Evolutionary conservation across 148 eudicot genomes (phyloP).

Genomic region (Dianthus caryophyllus): DNA sequence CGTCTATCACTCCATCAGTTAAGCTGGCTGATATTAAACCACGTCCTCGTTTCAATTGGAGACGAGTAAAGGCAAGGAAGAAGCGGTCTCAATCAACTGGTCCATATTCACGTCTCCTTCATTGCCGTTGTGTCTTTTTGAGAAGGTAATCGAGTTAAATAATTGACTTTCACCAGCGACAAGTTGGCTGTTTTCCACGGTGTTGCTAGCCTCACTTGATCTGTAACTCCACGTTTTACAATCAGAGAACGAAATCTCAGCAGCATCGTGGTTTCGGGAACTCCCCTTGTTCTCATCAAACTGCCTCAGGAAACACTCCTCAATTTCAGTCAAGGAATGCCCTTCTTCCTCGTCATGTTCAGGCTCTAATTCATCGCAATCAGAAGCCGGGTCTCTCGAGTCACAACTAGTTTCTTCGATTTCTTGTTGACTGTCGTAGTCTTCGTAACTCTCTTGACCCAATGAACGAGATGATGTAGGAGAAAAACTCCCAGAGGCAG

Average conservation of each 20-base stretch:
- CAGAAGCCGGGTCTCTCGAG: conserved; percentile 47
- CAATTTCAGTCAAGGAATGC: conserved; percentile 46
- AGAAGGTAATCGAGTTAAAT: conserved; percentile 8
- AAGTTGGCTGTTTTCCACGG: conserved; percentile 9
- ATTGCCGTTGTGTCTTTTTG: conserved; percentile 25
- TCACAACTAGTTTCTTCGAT: conserved; percentile 63
- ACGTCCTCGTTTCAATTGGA: neutral
- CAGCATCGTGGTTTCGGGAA: conserved; percentile 16
- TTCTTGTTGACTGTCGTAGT: conserved; percentile 58
- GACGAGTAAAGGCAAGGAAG: neutral
- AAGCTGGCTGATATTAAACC: neutral
- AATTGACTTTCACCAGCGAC: neutral
- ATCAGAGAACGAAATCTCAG: conserved; percentile 21
- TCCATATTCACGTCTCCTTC: conserved; percentile 23
- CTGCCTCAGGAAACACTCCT: conserved; percentile 66
- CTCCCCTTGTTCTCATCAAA: conserved; percentile 35
- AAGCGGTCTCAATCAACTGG: neutral
- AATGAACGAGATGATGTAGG: conserved; percentile 57
- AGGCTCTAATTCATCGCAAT: conserved; percentile 40
- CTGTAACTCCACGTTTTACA: conserved; percentile 29
- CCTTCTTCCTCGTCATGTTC: conserved; percentile 37
- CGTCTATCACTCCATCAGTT: too few relatives aligned
- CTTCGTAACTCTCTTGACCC: conserved; percentile 44
- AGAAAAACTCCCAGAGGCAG: conserved; percentile 41
- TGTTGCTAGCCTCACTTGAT: conserved; percentile 13